Evolutionary conservation across 306 rosid genomes (phyloP).

Genomic region (Myrica gale): DNA sequence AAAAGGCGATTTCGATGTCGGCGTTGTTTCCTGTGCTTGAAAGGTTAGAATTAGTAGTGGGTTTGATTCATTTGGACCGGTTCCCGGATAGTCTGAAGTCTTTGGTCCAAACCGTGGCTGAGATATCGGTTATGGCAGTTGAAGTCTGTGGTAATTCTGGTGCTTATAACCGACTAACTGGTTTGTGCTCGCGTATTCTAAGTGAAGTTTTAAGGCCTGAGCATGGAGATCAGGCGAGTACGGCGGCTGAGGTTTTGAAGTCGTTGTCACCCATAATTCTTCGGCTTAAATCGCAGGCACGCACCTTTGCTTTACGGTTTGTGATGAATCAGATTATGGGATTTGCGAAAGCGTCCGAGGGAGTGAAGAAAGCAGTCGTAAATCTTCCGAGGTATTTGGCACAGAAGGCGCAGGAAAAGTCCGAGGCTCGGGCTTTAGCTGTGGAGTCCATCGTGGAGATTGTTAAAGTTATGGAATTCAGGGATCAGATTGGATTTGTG

Average conservation of each 20-base stretch:
- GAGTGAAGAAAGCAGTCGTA: slow-evolving; percentile 62
- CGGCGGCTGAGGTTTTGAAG: slow-evolving; percentile 72
- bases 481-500: slow-evolving; percentile 68
- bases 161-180: slow-evolving; percentile 37
- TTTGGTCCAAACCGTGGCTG: slow-evolving; percentile 56
- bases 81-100: slow-evolving; percentile 80
- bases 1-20: slow-evolving; percentile 34
- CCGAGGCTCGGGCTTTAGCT: slow-evolving; percentile 76
- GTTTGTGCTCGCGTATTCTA: slow-evolving; percentile 51
- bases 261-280: slow-evolving; percentile 52
- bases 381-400: slow-evolving; percentile 73
- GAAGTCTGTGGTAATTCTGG: slow-evolving; percentile 42
- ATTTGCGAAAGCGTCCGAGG: slow-evolving; percentile 30
- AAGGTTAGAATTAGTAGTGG: slow-evolving; percentile 53
- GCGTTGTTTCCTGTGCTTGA: slow-evolving; percentile 53
- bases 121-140: slow-evolving; percentile 47
- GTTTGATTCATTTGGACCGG: slow-evolving; percentile 70
- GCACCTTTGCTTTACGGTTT: slow-evolving; percentile 61
- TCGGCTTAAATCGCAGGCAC: slow-evolving; percentile 55
- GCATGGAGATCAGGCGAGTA: slow-evolving; percentile 52
- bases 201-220: slow-evolving; percentile 57
- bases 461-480: slow-evolving; percentile 46
- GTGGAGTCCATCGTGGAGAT: slow-evolving; percentile 76
- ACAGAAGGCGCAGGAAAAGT: slow-evolving; percentile 68
- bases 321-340: slow-evolving; percentile 38